A percentile compares a stretch with the other conserved stretches of the same genome.
phyloP scores from a whole-genome alignment of 306 rosid species.

The Quercus wislizeni region DNA sequence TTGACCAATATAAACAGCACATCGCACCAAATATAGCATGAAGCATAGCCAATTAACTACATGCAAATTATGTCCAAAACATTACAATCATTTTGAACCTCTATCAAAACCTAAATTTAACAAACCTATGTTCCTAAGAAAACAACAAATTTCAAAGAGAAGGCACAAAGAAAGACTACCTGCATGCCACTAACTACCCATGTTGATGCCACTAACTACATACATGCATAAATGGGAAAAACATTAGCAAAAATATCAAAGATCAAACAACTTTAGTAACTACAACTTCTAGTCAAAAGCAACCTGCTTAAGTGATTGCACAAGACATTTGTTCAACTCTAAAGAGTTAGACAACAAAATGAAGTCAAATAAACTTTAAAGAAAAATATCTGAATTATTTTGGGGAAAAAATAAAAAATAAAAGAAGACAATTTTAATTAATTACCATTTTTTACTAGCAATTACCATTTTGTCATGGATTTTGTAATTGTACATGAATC shows the following conservation, averaged over 20 bases:
- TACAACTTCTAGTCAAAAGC: not conserved
- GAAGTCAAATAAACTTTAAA: not conserved
- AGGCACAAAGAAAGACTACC: slow-evolving; percentile 17
- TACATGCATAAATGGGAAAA: slow-evolving; percentile 30
- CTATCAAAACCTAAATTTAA: too few species aligned
- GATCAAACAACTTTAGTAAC: not conserved
- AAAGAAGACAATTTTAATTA: too few species aligned
- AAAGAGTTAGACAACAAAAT: not conserved
- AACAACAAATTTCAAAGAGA: not conserved
- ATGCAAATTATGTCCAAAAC: too few species aligned
- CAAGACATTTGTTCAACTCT: not conserved
- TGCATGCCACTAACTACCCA: slow-evolving; percentile 90
- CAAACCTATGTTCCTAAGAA: too few species aligned
- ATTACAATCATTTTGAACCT: too few species aligned
- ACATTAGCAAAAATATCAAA: slow-evolving; percentile 15
- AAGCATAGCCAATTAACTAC: too few species aligned
- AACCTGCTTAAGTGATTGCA: not conserved
- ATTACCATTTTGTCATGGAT: too few species aligned
- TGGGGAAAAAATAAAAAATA: too few species aligned
- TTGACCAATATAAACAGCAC: too few species aligned
- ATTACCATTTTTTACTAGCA: too few species aligned
- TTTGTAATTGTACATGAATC: too few species aligned
- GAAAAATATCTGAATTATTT: not conserved
- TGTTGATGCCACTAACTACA: slow-evolving; percentile 96
- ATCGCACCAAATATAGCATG: too few species aligned